Conservation (phyloP, 2,329 filamentous ascomycete species). For the Basipetospora chlamydospora region DNA sequence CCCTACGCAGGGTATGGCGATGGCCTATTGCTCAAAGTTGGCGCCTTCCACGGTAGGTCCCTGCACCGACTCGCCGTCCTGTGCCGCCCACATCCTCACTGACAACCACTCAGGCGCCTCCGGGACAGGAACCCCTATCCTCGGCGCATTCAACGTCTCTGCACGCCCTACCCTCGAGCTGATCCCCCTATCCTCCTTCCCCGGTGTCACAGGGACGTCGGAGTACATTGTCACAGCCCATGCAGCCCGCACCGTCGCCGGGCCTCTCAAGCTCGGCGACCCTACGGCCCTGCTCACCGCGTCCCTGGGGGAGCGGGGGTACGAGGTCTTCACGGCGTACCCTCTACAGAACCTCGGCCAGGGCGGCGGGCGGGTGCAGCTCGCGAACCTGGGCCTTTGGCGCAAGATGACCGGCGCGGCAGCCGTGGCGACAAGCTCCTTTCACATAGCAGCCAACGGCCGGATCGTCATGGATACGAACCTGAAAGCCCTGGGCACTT, state of each 20-base stretch:
- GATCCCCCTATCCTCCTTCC: constrained; percentile 56
- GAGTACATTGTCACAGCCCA: constrained; percentile 65
- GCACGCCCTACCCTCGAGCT: constrained; percentile 49
- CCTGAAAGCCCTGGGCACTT: constrained; percentile 65
- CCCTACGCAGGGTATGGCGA: constrained; percentile 67
- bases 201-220: constrained; percentile 42
- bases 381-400: constrained; percentile 63
- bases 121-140: constrained; percentile 56
- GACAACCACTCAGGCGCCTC: constrained; percentile 23
- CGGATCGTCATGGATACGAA: constrained; percentile 50
- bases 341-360: constrained; percentile 46
- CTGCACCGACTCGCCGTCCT: no score
- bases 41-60: constrained; percentile 56
- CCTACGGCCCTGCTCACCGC: constrained; percentile 40
- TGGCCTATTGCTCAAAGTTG: constrained; percentile 58
- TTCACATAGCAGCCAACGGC: constrained; percentile 38
- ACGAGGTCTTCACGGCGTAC: constrained; percentile 70
- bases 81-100: not conserved
- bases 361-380: constrained; percentile 24
- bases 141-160: constrained; percentile 76
- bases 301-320: constrained; percentile 49
- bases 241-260: constrained; percentile 45
- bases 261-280: constrained; percentile 28
- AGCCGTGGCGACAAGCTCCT: constrained; percentile 51
- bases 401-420: constrained; percentile 84